Evolutionary conservation across 2,329 filamentous ascomycete species (phyloP).

Genomic region (Neofusicoccum ribis): DNA sequence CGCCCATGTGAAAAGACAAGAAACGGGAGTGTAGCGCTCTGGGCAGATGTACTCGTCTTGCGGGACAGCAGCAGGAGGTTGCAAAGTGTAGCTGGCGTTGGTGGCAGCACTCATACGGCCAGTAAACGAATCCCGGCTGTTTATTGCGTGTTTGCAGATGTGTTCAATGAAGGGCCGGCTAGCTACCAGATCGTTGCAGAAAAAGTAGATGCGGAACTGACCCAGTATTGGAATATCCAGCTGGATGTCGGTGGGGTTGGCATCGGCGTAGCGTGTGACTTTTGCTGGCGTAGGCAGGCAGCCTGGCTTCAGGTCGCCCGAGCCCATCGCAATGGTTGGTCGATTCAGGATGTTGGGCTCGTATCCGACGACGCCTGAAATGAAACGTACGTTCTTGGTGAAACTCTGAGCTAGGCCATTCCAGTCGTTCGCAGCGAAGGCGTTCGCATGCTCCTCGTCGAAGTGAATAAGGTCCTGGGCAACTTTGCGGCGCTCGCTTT

Average conservation of each 20-base stretch:
- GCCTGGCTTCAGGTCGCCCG: conserved; percentile 37
- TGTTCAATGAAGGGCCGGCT: conserved; percentile 59
- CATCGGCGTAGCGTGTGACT: conserved; percentile 73
- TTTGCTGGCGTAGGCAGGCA: conserved; percentile 64
- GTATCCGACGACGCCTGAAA: conserved; percentile 71
- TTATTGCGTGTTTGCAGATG: conserved; percentile 56
- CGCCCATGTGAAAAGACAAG: conserved; percentile 66
- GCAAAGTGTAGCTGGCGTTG: conserved; percentile 60
- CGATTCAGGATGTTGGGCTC: conserved; percentile 64
- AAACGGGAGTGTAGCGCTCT: conserved; percentile 67
- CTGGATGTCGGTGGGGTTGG: conserved; percentile 75
- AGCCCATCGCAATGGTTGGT: conserved; percentile 48
- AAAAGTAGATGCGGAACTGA: conserved; percentile 74
- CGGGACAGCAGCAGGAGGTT: conserved; percentile 57
- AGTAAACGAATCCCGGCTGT: conserved; percentile 55
- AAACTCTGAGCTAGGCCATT: conserved; percentile 68
- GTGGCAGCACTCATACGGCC: conserved; percentile 61
- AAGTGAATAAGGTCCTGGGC: conserved; percentile 46
- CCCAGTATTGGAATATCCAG: conserved; percentile 75
- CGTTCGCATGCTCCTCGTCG: conserved; percentile 51
- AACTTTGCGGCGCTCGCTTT: conserved; percentile 44
- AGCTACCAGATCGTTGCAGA: conserved; percentile 60
- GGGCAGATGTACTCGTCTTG: conserved; percentile 67
- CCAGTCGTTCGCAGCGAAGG: conserved; percentile 61
- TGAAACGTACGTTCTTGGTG: conserved; percentile 69